Evolutionary conservation across 805 yeast species (phyloP), one percentile per base, ranked within the genome.

Genomic region (Candida ponderosae): DNA sequence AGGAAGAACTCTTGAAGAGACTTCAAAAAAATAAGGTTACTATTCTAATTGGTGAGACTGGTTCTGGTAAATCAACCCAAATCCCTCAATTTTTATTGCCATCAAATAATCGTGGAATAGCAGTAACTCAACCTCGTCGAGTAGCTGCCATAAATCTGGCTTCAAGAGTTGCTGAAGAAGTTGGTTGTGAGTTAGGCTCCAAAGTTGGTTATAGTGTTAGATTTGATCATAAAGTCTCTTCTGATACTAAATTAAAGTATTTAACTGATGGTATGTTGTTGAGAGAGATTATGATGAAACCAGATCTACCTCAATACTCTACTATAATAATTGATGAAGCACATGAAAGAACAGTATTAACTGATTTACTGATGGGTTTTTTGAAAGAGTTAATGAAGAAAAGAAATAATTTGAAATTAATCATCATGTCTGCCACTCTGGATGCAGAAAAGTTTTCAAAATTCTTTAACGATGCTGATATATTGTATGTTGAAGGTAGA

Each of bases 51-150:
- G 97, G 97, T 60, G 97, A 90, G 55, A 90, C 98, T 0, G 98
- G 98, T 60, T 86, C 96, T 7, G 97, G 97, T 66, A 90, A 90
- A 56, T 89, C 97, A 4, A 90, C 98, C 0, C 98, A 90, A 63
- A 79, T 90, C 33, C 97, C 98, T 0, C 97, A 90, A 55, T 81
- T 90, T 46, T 55, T 90, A n/a, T 73, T 84, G 60, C 71, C 75
- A 1, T 38, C 48, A 3, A 54, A 59, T 28, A 58, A 60, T 16
- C 76, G 75, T 41, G 66, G 72, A 19, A 79, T 90, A 17, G 97
- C 95, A 0, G 90, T 93, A 7, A 89, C 98, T 0, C 97, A 90
- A 63, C 98, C 98, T 1, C 81, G 98, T 63, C 74, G 97, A 54
- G 98, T 90, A 29, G 97, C 98, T 4, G 98, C 98, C 2, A 86